Evolutionary conservation across 306 rosid species (phyloP).

Genomic region (Castanea mollissima): DNA sequence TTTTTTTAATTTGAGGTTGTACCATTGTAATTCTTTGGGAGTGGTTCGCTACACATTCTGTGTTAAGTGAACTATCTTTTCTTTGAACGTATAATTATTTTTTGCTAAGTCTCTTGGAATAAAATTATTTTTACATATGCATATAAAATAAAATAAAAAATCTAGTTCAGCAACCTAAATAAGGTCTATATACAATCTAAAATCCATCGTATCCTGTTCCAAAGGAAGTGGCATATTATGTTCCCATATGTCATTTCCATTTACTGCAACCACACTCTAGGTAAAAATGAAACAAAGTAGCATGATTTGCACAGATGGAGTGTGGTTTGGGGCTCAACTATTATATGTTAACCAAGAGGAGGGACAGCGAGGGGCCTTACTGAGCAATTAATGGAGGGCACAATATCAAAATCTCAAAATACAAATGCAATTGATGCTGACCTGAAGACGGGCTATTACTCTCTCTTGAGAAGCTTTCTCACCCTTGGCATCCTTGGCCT

Average conservation of each 20-base stretch:
- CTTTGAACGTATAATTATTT: too few relatives aligned
- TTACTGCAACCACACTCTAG: background rate
- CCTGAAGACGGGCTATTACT: slow-evolving; percentile 85
- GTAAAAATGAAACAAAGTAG: background rate
- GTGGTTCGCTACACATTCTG: too few relatives aligned
- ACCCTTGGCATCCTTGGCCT: slow-evolving; percentile 46
- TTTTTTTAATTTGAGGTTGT: too few relatives aligned
- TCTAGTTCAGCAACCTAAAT: background rate
- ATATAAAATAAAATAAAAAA: too few relatives aligned
- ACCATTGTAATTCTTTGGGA: too few relatives aligned
- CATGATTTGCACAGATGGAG: background rate
- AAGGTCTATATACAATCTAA: background rate
- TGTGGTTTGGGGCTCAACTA: background rate
- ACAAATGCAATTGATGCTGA: slow-evolving; percentile 22
- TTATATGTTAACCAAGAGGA: background rate
- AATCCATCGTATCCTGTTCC: background rate
- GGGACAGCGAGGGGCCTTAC: background rate
- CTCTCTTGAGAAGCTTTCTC: slow-evolving; percentile 43
- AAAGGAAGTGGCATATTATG: background rate
- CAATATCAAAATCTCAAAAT: background rate
- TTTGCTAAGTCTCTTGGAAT: too few relatives aligned
- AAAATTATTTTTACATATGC: too few relatives aligned
- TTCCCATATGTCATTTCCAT: background rate
- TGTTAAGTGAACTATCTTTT: too few relatives aligned
- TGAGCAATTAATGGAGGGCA: background rate